These are phyloP conservation scores for Silene latifolia DNA, from an alignment of 148 eudicot species.

Conservation along the genomic window DNA sequence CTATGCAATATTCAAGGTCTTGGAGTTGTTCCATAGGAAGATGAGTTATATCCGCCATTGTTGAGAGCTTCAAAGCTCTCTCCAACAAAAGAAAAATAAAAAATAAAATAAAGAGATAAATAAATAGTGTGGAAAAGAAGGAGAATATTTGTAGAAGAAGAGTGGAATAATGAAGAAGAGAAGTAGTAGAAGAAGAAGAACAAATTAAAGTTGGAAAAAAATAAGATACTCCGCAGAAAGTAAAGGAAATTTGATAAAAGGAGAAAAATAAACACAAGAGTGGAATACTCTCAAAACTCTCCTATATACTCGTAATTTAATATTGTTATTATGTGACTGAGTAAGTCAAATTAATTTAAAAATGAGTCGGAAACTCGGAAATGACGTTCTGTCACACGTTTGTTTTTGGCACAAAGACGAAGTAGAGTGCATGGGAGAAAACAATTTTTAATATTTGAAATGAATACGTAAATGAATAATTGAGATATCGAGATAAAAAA, in stretches of 20 bases:
- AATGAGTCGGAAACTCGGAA: too few relatives aligned
- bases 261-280: not conserved
- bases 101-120: not conserved
- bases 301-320: not conserved
- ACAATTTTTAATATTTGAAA: too few relatives aligned
- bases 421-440: too few relatives aligned
- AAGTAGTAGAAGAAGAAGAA: constrained; percentile 19
- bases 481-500: too few relatives aligned
- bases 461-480: too few relatives aligned
- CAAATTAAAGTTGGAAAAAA: constrained; percentile 14
- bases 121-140: constrained; percentile 17
- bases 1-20: constrained; percentile 98
- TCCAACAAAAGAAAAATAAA: not conserved
- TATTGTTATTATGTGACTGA: too few relatives aligned
- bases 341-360: too few relatives aligned
- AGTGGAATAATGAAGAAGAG: constrained; percentile 4
- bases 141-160: constrained; percentile 23
- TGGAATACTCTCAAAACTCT: not conserved
- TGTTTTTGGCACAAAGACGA: too few relatives aligned
- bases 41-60: constrained; percentile 84
- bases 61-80: constrained; percentile 31
- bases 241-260: not conserved
- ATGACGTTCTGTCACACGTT: too few relatives aligned
- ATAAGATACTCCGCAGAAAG: constrained; percentile 23
- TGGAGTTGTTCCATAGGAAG: constrained; percentile 99